phyloP scores from a whole-genome alignment of 2,329 filamentous ascomycete species.

The Alternaria hordeiaustralica region DNA sequence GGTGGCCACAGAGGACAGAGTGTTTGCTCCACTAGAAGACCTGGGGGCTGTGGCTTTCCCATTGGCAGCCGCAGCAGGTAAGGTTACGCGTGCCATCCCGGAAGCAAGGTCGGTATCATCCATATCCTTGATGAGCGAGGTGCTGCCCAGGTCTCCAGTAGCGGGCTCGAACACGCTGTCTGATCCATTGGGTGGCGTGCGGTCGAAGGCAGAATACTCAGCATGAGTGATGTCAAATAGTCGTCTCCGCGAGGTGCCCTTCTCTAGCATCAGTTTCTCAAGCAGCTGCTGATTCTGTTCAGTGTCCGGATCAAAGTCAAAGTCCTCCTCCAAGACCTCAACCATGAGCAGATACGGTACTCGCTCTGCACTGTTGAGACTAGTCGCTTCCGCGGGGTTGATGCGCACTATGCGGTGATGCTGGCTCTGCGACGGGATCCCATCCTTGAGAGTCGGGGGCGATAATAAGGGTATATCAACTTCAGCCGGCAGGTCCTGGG shows the following conservation, averaged over 20 bases:
- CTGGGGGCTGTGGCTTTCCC: conserved; percentile 55
- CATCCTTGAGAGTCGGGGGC: conserved; percentile 74
- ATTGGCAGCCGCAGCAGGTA: conserved; percentile 29
- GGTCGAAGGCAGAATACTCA: conserved; percentile 56
- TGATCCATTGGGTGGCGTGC: conserved; percentile 52
- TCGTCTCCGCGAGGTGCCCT: conserved; percentile 61
- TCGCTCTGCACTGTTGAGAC: conserved; percentile 85
- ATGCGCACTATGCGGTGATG: conserved; percentile 84
- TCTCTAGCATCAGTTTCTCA: conserved; percentile 70
- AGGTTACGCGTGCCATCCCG: conserved; percentile 37
- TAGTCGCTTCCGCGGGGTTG: conserved; percentile 83
- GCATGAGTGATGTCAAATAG: conserved; percentile 66
- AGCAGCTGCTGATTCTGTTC: conserved; percentile 73
- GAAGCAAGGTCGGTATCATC: conserved; percentile 52
- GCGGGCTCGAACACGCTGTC: conserved; percentile 87
- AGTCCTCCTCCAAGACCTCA: conserved; percentile 80
- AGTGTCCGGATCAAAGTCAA: conserved; percentile 79
- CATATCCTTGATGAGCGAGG: conserved; percentile 68
- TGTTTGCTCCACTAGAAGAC: conserved; percentile 67
- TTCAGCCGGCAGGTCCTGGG: conserved; percentile 80
- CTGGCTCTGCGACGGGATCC: conserved; percentile 74
- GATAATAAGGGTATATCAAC: conserved; percentile 85
- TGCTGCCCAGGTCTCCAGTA: conserved; percentile 78
- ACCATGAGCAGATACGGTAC: conserved; percentile 87
- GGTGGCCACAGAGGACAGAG: conserved; percentile 66